These are phyloP conservation scores for Pseudogymnoascus sp. DNA, from an alignment of 2,329 filamentous ascomycete species.

Conservation along the genomic window DNA sequence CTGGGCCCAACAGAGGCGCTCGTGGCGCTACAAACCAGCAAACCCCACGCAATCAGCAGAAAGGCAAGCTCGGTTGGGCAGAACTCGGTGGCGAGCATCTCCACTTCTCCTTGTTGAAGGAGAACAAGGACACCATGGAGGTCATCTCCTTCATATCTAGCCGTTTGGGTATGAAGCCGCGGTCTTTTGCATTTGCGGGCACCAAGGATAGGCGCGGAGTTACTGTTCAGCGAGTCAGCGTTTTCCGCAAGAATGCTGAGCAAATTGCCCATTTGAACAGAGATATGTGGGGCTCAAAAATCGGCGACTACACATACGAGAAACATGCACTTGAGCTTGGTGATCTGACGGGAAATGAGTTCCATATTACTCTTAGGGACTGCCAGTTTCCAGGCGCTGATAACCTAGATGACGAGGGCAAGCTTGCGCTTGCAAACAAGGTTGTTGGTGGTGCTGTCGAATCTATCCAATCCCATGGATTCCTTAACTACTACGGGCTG, in stretches of 20 bases:
- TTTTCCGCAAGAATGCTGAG: constrained; percentile 49
- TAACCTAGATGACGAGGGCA: constrained; percentile 40
- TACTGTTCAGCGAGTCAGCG: constrained; percentile 58
- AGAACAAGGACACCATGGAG: constrained; percentile 74
- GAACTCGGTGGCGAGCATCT: constrained; percentile 61
- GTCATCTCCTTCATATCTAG: constrained; percentile 53
- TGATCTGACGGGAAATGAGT: constrained; percentile 82
- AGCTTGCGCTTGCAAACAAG: constrained; percentile 35
- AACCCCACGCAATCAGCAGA: constrained; percentile 17
- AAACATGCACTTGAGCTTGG: constrained; percentile 68
- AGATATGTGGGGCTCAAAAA: constrained; percentile 49
- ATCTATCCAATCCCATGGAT: constrained; percentile 65
- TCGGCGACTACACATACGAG: constrained; percentile 78
- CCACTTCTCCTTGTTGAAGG: constrained; percentile 69
- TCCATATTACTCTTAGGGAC: constrained; percentile 83
- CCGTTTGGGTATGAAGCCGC: constrained; percentile 48
- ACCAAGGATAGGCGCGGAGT: constrained; percentile 65
- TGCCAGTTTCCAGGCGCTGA: constrained; percentile 51
- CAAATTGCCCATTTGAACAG: constrained; percentile 57
- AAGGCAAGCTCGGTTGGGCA: constrained; percentile 47
- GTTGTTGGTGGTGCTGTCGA: constrained; percentile 52
- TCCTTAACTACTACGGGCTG: constrained; percentile 97
- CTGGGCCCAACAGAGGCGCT: constrained; percentile 17
- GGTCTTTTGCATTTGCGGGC: constrained; percentile 58
- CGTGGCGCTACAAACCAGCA: constrained; percentile 13